Evolutionary conservation across 1,284 basidiomycete species (phyloP).

Genomic region (Moesziomyces sp.): DNA sequence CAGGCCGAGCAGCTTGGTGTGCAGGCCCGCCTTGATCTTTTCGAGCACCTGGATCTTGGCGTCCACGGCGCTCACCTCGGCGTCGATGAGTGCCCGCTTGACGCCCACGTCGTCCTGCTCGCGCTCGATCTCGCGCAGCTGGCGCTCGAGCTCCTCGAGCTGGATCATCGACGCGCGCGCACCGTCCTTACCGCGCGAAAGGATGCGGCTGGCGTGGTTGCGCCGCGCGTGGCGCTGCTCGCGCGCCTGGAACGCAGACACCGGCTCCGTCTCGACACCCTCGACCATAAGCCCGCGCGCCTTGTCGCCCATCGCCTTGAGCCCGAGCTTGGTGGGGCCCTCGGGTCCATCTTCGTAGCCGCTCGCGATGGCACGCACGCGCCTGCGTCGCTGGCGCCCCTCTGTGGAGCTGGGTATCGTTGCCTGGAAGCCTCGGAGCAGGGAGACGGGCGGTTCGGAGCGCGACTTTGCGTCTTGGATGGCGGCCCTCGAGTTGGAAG

Average conservation of each 20-base stretch:
- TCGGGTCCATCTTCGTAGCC: slow-evolving; percentile 46
- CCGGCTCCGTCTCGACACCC: slow-evolving; percentile 30
- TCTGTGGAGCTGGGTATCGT: slow-evolving; percentile 61
- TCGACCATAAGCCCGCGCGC: slow-evolving; percentile 60
- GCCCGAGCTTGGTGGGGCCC: slow-evolving; percentile 51
- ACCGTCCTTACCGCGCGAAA: slow-evolving; percentile 48
- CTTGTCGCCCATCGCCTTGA: slow-evolving; percentile 59
- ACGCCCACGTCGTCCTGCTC: slow-evolving; percentile 62
- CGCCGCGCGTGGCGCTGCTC: slow-evolving; percentile 49
- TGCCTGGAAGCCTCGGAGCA: slow-evolving; percentile 66
- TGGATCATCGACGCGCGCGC: slow-evolving; percentile 29
- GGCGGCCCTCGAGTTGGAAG: slow-evolving; percentile 14
- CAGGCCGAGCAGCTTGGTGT: slow-evolving; percentile 83
- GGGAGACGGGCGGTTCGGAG: slow-evolving; percentile 54
- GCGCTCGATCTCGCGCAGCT: slow-evolving; percentile 58
- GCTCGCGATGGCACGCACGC: slow-evolving; percentile 49
- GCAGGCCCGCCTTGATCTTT: slow-evolving; percentile 80
- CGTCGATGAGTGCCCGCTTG: slow-evolving; percentile 47
- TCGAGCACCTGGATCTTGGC: slow-evolving; percentile 76
- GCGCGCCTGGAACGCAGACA: slow-evolving; percentile 43
- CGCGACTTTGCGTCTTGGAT: slow-evolving; percentile 28
- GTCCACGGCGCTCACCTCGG: slow-evolving; percentile 53
- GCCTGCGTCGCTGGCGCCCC: slow-evolving; percentile 54
- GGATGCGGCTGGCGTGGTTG: slow-evolving; percentile 40
- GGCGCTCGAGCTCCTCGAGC: slow-evolving; percentile 62